Base-by-base conservation (phyloP, 2,329 filamentous ascomycete species). In the Cladosporium velox region DNA sequence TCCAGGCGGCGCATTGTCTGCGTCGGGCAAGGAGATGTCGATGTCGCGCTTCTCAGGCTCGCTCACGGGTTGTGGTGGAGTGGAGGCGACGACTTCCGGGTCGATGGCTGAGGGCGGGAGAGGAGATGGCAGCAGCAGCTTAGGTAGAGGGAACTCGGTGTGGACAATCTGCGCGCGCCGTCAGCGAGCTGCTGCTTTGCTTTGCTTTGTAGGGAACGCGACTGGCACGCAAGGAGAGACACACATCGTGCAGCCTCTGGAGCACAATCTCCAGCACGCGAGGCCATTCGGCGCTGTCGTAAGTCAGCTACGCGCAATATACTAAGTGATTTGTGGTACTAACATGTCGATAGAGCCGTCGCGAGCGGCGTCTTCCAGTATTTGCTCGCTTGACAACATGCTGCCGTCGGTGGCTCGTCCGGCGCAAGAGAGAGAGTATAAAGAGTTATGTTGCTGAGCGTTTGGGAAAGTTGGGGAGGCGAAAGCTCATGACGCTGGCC, bases 121-220 rank as follows among this genome's bases (percentile, higher is more conserved):
- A 67, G 80, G 75, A 64, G 80, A 74, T 71, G 80, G 73, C 67
- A 79, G 77, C 52, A 80, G 84, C 62, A 87, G 79, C 63, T 81
- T 83, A 12, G 91, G 91, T 71, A 90, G 89, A 51, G 91, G 88
- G 72, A 96, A 97, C 62, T 90, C 88, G 75, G 88, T 84, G 77
- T 87, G 86, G 49, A 91, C 86, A 71, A 93, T 94, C 91, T 96
- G 67, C 8, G 26, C 26, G 35, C 26, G 51, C n/a, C 24, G 51
- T 64, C 51, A 64, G 51, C 35, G 21, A 52, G n/a, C 21, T 54
- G n/a, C 21, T 54, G 21, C 34, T 47, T 18, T 59, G 26, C n/a
- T 41, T 18, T 24, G 12, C 11, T 14, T n/a, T 7, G 2, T 15
- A 15, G 5, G 2, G 21, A 4, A 24, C 10, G 51, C 34, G 51